Conservation (phyloP, 169 alveolate genomes). For the Cryptosporidium meleagridis region DNA sequence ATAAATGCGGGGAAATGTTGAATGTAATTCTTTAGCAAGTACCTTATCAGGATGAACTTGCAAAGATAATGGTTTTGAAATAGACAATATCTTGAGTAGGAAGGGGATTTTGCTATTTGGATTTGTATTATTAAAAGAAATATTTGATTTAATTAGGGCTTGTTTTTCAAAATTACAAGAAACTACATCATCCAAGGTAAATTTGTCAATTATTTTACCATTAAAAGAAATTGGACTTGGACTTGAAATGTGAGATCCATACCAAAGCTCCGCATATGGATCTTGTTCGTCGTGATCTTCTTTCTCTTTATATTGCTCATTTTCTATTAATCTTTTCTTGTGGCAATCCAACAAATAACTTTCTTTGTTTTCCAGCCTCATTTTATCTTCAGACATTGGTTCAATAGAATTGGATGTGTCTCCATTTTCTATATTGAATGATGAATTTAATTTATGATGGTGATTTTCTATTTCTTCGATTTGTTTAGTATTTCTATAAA, state of each 20-base stretch:
- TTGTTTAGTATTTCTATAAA: neutral
- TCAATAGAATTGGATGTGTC: neutral
- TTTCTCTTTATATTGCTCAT: conserved; percentile 24
- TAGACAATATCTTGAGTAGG: conserved; percentile 87
- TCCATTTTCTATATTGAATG: neutral
- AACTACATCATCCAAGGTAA: conserved; percentile 34
- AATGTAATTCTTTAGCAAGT: conserved; percentile 85
- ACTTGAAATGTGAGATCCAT: conserved; percentile 87
- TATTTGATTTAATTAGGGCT: too few relatives aligned
- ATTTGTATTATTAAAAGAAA: neutral
- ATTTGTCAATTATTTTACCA: conserved; percentile 9
- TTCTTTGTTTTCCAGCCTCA: neutral
- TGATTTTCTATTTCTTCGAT: neutral
- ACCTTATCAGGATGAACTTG: conserved; percentile 91
- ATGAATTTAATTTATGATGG: neutral
- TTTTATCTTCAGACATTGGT: neutral
- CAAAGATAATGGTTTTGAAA: conserved; percentile 88
- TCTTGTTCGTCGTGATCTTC: neutral
- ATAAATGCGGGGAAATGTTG: conserved; percentile 84
- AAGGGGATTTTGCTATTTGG: conserved; percentile 79
- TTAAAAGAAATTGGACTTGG: conserved; percentile 74
- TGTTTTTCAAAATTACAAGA: neutral
- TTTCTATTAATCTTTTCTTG: neutral
- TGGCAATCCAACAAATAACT: neutral
- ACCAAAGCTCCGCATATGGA: conserved; percentile 92